A percentile compares a stretch with the other conserved stretches of the same genome.
Conservation (phyloP, 768 basidiomycete genomes). For the Atractiella rhizophila region DNA sequence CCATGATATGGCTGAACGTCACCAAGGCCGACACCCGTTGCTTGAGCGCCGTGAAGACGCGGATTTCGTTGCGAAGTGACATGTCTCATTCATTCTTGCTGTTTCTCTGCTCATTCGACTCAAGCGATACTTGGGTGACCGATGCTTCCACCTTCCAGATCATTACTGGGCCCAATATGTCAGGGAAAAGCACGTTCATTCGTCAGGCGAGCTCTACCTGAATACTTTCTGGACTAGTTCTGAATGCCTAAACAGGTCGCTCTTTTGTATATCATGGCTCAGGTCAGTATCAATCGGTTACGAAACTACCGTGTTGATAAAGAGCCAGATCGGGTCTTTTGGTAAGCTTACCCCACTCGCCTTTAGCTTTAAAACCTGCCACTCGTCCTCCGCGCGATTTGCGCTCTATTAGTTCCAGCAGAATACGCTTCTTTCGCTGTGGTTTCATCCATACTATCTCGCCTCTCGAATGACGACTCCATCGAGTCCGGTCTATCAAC, state of each 20-base stretch:
- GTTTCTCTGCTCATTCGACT: not conserved
- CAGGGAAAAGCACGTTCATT: conserved; percentile 67
- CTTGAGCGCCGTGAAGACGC: conserved; percentile 39
- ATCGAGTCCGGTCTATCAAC: conserved; percentile 74
- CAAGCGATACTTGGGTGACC: conserved; percentile 77
- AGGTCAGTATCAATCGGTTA: conserved; percentile 35
- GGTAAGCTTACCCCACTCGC: no score
- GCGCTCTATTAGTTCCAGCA: no score
- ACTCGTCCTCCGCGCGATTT: no score
- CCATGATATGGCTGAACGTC: no score
- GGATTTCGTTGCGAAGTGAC: conserved; percentile 12
- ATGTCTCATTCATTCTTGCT: no score
- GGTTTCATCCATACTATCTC: conserved; percentile 57
- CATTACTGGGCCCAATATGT: conserved; percentile 22
- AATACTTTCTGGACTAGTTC: no score
- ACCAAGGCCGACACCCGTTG: conserved; percentile 74
- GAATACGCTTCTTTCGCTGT: conserved; percentile 75
- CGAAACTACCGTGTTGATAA: not conserved
- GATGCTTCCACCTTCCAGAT: conserved; percentile 68
- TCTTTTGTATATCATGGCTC: conserved; percentile 56
- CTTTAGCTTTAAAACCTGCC: no score
- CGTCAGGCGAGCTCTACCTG: no score
- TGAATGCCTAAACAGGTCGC: no score
- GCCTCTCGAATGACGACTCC: conserved; percentile 82
- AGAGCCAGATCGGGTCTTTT: conserved; percentile 11